phyloP scores from a whole-genome alignment of 164 flowering plant genomes.

The Saururus chinensis region DNA sequence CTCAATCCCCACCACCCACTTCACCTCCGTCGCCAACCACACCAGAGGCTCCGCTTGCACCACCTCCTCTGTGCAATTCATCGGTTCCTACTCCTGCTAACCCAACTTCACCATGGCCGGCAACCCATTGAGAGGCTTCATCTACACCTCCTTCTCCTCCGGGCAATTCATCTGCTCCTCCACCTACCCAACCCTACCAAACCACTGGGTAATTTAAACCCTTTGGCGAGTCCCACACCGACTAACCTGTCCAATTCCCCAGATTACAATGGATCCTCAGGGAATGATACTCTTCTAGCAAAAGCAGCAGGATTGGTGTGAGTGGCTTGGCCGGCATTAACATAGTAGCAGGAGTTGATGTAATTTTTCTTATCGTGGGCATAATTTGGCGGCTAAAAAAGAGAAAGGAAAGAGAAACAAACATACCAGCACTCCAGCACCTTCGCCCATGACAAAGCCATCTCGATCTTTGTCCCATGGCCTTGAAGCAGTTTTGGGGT shows the following conservation, averaged over 20 bases:
- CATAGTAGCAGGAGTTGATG: neutral
- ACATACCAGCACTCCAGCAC: conserved; percentile 86
- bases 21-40: conserved; percentile 7
- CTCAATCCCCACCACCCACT: conserved; percentile 6
- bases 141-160: conserved; percentile 12
- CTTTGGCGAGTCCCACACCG: conserved; percentile 1
- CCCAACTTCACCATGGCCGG: conserved; percentile 1
- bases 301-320: neutral
- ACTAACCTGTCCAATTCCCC: conserved; percentile 19
- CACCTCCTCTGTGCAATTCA: conserved; percentile 5
- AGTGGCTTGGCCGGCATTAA: too few relatives aligned
- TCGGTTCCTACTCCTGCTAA: too few relatives aligned
- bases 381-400: neutral
- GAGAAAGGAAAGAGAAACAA: neutral
- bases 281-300: neutral
- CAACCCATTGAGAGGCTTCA: conserved; percentile 1
- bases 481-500: conserved; percentile 94
- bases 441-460: conserved; percentile 99
- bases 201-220: conserved; percentile 9
- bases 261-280: neutral
- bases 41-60: conserved; percentile 10
- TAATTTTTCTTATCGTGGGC: neutral
- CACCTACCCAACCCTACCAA: conserved; percentile 12
- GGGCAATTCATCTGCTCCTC: conserved; percentile 11
- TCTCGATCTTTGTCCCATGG: conserved; percentile 93